phyloP scores from a whole-genome alignment of 176 grass and related monocot species.

The Carex myosuroides region DNA sequence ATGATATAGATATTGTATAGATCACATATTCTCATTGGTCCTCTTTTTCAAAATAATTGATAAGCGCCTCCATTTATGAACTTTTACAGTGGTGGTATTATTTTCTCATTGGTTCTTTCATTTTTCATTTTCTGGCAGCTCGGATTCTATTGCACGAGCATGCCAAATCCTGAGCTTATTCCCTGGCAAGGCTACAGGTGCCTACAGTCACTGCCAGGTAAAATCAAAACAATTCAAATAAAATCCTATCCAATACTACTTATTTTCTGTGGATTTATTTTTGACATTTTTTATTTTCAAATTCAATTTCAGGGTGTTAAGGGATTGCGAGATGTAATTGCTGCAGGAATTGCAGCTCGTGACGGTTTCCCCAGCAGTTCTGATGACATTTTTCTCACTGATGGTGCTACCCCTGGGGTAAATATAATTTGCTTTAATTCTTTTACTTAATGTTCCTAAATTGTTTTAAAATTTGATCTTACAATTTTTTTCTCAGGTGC shows the following conservation, averaged over 20 bases:
- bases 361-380: slow-evolving; percentile 47
- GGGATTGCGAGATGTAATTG: slow-evolving; percentile 52
- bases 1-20: background rate
- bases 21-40: background rate
- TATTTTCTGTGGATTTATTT: background rate
- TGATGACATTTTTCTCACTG: slow-evolving; percentile 76
- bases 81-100: background rate
- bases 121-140: slow-evolving; percentile 28
- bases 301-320: slow-evolving; percentile 38
- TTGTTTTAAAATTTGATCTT: background rate
- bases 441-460: background rate
- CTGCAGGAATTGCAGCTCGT: slow-evolving; percentile 44
- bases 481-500: slow-evolving; percentile 36
- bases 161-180: slow-evolving; percentile 44
- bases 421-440: background rate
- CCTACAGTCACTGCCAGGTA: slow-evolving; percentile 73
- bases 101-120: background rate
- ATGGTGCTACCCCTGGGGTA: slow-evolving; percentile 57
- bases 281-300: background rate
- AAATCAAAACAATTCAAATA: slow-evolving; percentile 11
- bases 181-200: slow-evolving; percentile 57
- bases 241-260: background rate
- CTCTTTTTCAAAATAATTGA: no score
- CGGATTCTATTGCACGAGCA: slow-evolving; percentile 48
- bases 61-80: background rate